Evolutionary conservation across 192 early-diverging fungal species (phyloP).

Genomic region (Coemansia sp.): DNA sequence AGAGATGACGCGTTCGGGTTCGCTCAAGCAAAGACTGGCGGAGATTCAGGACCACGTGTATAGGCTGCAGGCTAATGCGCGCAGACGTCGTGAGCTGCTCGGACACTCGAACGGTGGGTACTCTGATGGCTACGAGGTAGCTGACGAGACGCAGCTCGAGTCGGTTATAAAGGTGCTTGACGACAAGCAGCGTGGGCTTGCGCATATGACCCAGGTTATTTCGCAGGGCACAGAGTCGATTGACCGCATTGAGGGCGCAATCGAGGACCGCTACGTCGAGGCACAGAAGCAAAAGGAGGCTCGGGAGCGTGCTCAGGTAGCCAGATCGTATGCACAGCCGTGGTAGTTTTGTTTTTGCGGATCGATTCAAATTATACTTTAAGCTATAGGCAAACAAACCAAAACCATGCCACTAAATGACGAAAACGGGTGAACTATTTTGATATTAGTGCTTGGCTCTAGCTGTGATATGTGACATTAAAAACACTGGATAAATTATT

Average conservation of each 20-base stretch:
- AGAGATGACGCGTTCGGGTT: conserved; percentile 73
- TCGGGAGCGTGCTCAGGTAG: conserved; percentile 32
- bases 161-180: conserved; percentile 57
- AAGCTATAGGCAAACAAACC: too few relatives aligned
- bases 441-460: not conserved
- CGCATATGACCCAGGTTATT: conserved; percentile 65
- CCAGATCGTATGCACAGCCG: conserved; percentile 31
- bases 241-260: conserved; percentile 38
- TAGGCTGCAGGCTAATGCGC: conserved; percentile 62
- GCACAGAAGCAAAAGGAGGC: conserved; percentile 46
- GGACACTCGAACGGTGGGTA: conserved; percentile 21
- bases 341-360: conserved; percentile 17
- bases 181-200: conserved; percentile 68
- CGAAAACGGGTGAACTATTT: too few relatives aligned
- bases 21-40: conserved; percentile 78
- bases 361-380: too few relatives aligned
- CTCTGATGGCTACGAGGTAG: conserved; percentile 56
- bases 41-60: conserved; percentile 82
- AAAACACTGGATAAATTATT: too few relatives aligned
- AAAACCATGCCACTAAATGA: too few relatives aligned
- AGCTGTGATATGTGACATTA: conserved; percentile 2
- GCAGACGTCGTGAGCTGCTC: conserved; percentile 33
- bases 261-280: conserved; percentile 41
- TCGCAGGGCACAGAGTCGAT: conserved; percentile 60
- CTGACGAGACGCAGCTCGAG: conserved; percentile 60